Conservation (phyloP, 2,329 filamentous ascomycete species). For the Trichophyton rubrum region DNA sequence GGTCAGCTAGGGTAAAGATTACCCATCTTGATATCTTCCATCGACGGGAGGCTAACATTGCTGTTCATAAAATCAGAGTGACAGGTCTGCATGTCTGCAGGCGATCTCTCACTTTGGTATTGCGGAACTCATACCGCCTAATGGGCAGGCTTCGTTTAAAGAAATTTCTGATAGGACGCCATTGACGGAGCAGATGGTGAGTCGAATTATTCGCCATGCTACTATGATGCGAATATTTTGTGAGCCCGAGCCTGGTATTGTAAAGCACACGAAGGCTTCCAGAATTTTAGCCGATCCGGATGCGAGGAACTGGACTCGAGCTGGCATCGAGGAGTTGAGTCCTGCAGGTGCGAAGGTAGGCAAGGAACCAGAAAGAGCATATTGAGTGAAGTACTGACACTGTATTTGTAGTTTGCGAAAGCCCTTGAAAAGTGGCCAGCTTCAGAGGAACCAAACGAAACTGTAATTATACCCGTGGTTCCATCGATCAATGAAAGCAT, state of each 20-base stretch:
- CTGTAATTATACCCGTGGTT: neutral
- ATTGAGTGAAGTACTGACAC: slow-evolving; percentile 1
- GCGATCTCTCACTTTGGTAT: slow-evolving; percentile 43
- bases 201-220: slow-evolving; percentile 30
- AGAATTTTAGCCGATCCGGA: slow-evolving; percentile 7
- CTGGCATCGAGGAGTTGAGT: slow-evolving; percentile 10
- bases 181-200: slow-evolving; percentile 30
- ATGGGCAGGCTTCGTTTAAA: slow-evolving; percentile 33
- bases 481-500: neutral
- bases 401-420: slow-evolving; percentile 14
- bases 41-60: neutral
- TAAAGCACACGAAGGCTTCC: slow-evolving; percentile 9
- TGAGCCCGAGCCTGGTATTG: slow-evolving; percentile 10
- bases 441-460: neutral
- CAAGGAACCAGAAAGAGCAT: neutral
- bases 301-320: slow-evolving; percentile 2
- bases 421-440: neutral
- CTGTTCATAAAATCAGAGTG: slow-evolving; percentile 23
- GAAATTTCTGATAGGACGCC: slow-evolving; percentile 29
- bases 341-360: slow-evolving; percentile 7
- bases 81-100: slow-evolving; percentile 35
- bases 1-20: slow-evolving; percentile 25
- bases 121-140: slow-evolving; percentile 34
- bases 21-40: neutral
- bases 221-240: slow-evolving; percentile 28